Evolutionary conservation across 345 rosid species (phyloP).

Genomic region (Hibiscus trionum): DNA sequence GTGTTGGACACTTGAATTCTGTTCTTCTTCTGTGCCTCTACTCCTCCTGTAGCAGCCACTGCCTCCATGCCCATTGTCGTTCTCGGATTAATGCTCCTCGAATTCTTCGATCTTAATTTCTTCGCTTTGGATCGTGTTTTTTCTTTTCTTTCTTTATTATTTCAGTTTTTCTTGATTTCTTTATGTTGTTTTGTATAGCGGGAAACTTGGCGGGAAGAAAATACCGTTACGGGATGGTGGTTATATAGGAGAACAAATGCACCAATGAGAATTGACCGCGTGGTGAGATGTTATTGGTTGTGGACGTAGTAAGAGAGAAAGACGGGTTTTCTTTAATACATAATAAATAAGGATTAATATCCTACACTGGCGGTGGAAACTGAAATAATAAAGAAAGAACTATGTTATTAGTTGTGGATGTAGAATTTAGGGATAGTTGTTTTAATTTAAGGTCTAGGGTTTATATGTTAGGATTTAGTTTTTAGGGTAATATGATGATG

Average conservation of each 20-base stretch:
- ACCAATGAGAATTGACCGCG: not conserved
- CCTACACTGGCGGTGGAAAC: no score
- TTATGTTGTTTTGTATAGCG: not conserved
- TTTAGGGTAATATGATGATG: no score
- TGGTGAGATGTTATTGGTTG: not conserved
- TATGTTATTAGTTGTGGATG: no score
- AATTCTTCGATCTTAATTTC: not conserved
- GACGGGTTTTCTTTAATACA: not conserved
- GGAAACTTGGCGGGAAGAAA: constrained; percentile 12
- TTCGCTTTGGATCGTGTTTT: not conserved
- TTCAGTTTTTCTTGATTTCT: not conserved
- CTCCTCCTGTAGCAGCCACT: constrained; percentile 6
- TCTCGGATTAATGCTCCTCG: not conserved
- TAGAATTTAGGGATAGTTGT: no score
- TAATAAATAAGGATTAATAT: no score
- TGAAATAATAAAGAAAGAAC: no score
- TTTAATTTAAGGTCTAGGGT: no score
- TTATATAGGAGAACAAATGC: not conserved
- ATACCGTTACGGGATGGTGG: constrained; percentile 9
- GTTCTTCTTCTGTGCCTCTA: constrained; percentile 44
- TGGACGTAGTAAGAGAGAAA: constrained; percentile 12
- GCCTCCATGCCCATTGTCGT: not conserved
- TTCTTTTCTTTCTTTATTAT: not conserved
- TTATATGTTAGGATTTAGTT: no score
- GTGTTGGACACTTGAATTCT: constrained; percentile 63